Conservation (phyloP, 352 stramenopile species). For the Plasmopara muralis region DNA sequence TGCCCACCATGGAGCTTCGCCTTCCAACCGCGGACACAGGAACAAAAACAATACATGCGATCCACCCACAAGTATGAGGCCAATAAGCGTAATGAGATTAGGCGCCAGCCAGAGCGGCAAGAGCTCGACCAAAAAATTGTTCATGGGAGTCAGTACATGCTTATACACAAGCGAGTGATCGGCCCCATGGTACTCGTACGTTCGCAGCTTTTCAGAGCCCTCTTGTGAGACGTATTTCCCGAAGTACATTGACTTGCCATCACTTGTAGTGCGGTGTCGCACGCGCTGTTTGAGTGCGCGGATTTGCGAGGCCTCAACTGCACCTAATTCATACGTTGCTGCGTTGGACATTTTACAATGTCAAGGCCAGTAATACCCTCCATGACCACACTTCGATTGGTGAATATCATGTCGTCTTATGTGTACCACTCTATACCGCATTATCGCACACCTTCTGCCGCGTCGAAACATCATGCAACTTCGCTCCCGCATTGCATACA, state of each 20-base stretch:
- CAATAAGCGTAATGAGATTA: slow-evolving; percentile 77
- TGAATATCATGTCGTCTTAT: not conserved
- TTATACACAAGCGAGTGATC: slow-evolving; percentile 88
- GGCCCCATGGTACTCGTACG: slow-evolving; percentile 80
- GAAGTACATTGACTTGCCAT: slow-evolving; percentile 85
- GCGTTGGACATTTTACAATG: slow-evolving; percentile 13
- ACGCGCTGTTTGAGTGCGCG: slow-evolving; percentile 57
- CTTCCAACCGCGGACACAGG: slow-evolving; percentile 68
- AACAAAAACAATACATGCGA: slow-evolving; percentile 62
- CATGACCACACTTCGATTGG: slow-evolving; percentile 1
- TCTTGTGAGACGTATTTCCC: slow-evolving; percentile 84
- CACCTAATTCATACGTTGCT: slow-evolving; percentile 7
- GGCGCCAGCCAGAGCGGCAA: slow-evolving; percentile 75
- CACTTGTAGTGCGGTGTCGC: slow-evolving; percentile 55
- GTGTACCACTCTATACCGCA: not conserved
- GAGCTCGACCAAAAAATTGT: slow-evolving; percentile 71
- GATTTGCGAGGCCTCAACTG: slow-evolving; percentile 21
- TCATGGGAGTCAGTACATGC: slow-evolving; percentile 81
- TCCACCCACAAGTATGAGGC: slow-evolving; percentile 52
- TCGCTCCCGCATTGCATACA: slow-evolving; percentile 7
- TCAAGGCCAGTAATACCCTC: too few relatives aligned
- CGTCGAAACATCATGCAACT: slow-evolving; percentile 12
- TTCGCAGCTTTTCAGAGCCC: slow-evolving; percentile 77
- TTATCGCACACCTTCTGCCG: not conserved
- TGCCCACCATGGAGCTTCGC: slow-evolving; percentile 61